Evolutionary conservation across 192 early-diverging fungal species (phyloP).

Genomic region (Pilaira anomala): DNA sequence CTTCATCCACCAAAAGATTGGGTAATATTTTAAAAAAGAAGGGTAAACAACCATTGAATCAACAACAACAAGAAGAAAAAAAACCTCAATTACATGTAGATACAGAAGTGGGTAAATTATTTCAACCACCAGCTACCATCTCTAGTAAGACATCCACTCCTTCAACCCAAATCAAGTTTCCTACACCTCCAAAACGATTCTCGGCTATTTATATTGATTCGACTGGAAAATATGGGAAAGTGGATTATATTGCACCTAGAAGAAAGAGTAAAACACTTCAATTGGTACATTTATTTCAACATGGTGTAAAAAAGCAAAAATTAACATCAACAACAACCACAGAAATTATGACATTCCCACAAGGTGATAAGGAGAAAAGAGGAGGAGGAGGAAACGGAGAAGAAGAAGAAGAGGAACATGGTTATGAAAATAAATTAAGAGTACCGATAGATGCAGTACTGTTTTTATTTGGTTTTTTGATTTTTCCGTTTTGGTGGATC

Average conservation of each 20-base stretch:
- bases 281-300: not conserved
- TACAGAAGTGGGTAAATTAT: not conserved
- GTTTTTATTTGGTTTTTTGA: too few relatives aligned
- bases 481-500: too few relatives aligned
- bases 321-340: too few relatives aligned
- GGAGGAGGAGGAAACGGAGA: too few relatives aligned
- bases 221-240: constrained; percentile 4
- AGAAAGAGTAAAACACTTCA: not conserved
- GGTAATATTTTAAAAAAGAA: constrained; percentile 4
- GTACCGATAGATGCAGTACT: not conserved
- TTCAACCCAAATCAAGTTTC: not conserved
- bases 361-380: too few relatives aligned
- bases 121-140: constrained; percentile 9
- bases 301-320: too few relatives aligned
- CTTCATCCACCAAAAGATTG: not conserved
- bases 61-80: not conserved
- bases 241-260: not conserved
- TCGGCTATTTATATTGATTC: constrained; percentile 11
- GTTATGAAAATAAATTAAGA: too few relatives aligned
- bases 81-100: not conserved
- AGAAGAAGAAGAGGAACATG: too few relatives aligned
- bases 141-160: constrained; percentile 8
- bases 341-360: too few relatives aligned
- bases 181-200: not conserved
- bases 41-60: constrained; percentile 5